A percentile compares a stretch with the other conserved stretches of the same genome.
phyloP scores from a whole-genome alignment of 495 filamentous ascomycete genomes.

The Penicillium atrosanguineum region DNA sequence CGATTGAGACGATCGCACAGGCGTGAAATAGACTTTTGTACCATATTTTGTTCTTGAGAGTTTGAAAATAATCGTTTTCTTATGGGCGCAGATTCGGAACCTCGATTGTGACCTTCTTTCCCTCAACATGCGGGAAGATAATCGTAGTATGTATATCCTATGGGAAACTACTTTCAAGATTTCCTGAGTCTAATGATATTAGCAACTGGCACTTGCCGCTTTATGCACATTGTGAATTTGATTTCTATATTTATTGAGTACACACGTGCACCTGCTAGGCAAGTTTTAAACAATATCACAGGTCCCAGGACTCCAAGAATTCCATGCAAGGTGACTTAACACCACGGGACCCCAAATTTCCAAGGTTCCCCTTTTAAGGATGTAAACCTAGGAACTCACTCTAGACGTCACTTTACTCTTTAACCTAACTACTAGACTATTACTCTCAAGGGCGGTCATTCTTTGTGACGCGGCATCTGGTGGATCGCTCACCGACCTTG shows the following conservation, averaged over 20 bases:
- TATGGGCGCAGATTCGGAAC: neutral
- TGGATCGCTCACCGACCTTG: slow-evolving; percentile 24
- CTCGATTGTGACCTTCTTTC: neutral
- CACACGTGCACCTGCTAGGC: too few relatives aligned
- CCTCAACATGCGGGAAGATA: neutral
- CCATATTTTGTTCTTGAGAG: neutral
- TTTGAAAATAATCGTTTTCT: neutral
- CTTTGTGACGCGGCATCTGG: slow-evolving; percentile 8
- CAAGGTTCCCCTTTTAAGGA: too few relatives aligned
- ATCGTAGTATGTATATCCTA: too few relatives aligned
- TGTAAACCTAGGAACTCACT: neutral
- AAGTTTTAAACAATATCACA: too few relatives aligned
- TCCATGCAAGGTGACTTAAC: too few relatives aligned
- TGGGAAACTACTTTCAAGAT: too few relatives aligned
- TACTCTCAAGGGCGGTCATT: neutral
- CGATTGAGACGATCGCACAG: slow-evolving; percentile 28
- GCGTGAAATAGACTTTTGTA: slow-evolving; percentile 6
- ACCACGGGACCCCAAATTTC: too few relatives aligned
- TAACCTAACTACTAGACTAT: neutral
- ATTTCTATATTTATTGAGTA: too few relatives aligned
- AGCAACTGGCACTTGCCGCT: too few relatives aligned
- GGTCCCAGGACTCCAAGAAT: too few relatives aligned
- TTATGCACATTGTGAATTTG: too few relatives aligned
- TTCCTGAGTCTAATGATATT: too few relatives aligned
- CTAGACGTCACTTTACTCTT: neutral